Percentiles rank a stretch among this genome's conserved stretches.
These are phyloP conservation scores for Vishniacozyma victoriae DNA, from an alignment of 768 basidiomycete genomes.

Conservation along the genomic window DNA sequence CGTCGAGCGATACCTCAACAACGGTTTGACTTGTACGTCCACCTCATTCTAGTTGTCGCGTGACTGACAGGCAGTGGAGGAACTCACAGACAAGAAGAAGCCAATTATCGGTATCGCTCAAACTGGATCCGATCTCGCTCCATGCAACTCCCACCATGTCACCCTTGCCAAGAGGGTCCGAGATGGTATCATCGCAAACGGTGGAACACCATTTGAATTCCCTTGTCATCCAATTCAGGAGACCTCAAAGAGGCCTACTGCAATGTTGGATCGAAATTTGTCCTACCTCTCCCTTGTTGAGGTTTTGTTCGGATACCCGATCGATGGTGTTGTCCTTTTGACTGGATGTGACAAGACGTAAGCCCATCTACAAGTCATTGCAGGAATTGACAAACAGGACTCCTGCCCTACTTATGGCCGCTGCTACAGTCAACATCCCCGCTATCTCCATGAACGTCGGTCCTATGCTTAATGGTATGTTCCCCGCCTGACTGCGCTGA, in stretches of 20 bases:
- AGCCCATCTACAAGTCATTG: background rate
- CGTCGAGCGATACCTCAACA: slow-evolving; percentile 37
- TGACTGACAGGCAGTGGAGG: slow-evolving; percentile 5
- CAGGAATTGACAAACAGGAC: slow-evolving; percentile 12
- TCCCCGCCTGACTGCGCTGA: background rate
- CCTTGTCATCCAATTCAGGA: slow-evolving; percentile 47
- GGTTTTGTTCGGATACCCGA: slow-evolving; percentile 43
- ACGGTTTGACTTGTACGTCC: slow-evolving; percentile 24
- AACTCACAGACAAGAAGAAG: slow-evolving; percentile 19
- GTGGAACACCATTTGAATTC: slow-evolving; percentile 46
- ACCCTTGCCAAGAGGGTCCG: slow-evolving; percentile 43
- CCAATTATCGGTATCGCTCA: slow-evolving; percentile 45
- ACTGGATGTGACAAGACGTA: slow-evolving; percentile 42
- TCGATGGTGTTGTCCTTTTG: slow-evolving; percentile 45
- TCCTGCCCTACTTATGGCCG: slow-evolving; percentile 42
- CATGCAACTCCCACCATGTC: slow-evolving; percentile 44
- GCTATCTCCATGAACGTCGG: slow-evolving; percentile 45
- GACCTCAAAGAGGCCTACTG: slow-evolving; percentile 44
- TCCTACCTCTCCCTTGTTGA: slow-evolving; percentile 42
- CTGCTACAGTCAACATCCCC: slow-evolving; percentile 44
- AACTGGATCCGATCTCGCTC: slow-evolving; percentile 43
- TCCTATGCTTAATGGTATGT: slow-evolving; percentile 43
- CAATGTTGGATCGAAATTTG: slow-evolving; percentile 42
- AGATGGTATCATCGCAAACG: slow-evolving; percentile 44
- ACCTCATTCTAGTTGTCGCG: background rate